Conservation (phyloP, 2,329 filamentous ascomycete species). For the Calonectria pseudoreteaudii region DNA sequence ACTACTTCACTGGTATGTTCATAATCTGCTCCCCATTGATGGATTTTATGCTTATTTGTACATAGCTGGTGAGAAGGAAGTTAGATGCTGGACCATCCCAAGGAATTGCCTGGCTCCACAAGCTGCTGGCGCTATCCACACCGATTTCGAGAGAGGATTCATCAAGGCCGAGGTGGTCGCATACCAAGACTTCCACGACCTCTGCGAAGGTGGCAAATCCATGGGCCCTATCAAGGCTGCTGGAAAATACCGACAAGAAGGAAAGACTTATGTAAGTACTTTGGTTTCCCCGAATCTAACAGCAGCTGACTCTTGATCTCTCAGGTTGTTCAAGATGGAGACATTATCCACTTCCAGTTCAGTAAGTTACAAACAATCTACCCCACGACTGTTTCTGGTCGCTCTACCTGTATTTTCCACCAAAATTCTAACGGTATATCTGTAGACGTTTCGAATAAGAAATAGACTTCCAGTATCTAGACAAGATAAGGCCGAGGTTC, state of each 20-base stretch:
- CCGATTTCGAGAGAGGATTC: constrained; percentile 57
- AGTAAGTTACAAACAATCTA: constrained; percentile 47
- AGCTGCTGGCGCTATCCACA: constrained; percentile 55
- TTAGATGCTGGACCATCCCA: constrained; percentile 57
- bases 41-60: constrained; percentile 12
- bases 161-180: constrained; percentile 60
- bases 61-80: constrained; percentile 57
- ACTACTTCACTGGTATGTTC: constrained; percentile 55
- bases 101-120: constrained; percentile 53
- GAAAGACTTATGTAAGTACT: constrained; percentile 54
- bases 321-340: constrained; percentile 55
- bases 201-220: constrained; percentile 56
- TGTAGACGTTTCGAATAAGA: constrained; percentile 38
- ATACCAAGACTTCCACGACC: constrained; percentile 58
- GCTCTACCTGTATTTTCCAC: neutral
- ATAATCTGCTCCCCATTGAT: neutral
- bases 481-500: neutral
- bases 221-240: constrained; percentile 60
- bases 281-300: neutral
- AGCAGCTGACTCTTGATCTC: constrained; percentile 34
- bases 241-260: constrained; percentile 58
- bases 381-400: neutral
- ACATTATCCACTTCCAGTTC: constrained; percentile 59
- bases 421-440: constrained; percentile 17
- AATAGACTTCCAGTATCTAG: constrained; percentile 21